A percentile compares a stretch with the other conserved stretches of the same genome.
phyloP scores from a whole-genome alignment of 495 filamentous ascomycete genomes.

The Penicillium subrubescens region DNA sequence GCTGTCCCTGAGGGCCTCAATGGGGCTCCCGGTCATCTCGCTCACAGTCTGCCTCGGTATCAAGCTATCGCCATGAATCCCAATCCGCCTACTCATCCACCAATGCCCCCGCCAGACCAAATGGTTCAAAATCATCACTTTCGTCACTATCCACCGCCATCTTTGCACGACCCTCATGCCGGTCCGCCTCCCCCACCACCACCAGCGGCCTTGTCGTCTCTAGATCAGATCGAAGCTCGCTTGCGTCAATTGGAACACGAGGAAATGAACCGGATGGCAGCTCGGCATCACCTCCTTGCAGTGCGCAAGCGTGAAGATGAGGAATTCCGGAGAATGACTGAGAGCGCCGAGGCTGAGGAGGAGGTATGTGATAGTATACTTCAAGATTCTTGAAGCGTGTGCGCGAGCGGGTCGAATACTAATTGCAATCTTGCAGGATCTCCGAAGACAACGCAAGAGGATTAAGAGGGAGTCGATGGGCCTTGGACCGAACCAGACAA shows the following conservation, averaged over 20 bases:
- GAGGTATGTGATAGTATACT: conserved; percentile 37
- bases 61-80: conserved; percentile 54
- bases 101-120: conserved; percentile 38
- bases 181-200: conserved; percentile 31
- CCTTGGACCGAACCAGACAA: conserved; percentile 35
- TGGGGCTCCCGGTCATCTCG: conserved; percentile 36
- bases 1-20: conserved; percentile 41
- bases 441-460: conserved; percentile 49
- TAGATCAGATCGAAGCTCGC: conserved; percentile 50
- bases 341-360: conserved; percentile 50
- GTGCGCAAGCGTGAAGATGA: conserved; percentile 53
- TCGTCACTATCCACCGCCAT: conserved; percentile 39
- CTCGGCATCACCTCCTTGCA: conserved; percentile 46
- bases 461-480: conserved; percentile 53
- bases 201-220: conserved; percentile 29
- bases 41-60: conserved; percentile 43
- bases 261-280: conserved; percentile 47
- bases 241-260: conserved; percentile 52
- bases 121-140: conserved; percentile 44
- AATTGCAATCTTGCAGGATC: conserved; percentile 31
- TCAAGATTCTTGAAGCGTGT: neutral
- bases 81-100: conserved; percentile 37
- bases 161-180: conserved; percentile 41
- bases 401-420: neutral
- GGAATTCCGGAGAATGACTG: conserved; percentile 50